These are phyloP conservation scores for Pezicula rhizophila DNA, from an alignment of 2,329 filamentous ascomycete species.

Conservation along the genomic window DNA sequence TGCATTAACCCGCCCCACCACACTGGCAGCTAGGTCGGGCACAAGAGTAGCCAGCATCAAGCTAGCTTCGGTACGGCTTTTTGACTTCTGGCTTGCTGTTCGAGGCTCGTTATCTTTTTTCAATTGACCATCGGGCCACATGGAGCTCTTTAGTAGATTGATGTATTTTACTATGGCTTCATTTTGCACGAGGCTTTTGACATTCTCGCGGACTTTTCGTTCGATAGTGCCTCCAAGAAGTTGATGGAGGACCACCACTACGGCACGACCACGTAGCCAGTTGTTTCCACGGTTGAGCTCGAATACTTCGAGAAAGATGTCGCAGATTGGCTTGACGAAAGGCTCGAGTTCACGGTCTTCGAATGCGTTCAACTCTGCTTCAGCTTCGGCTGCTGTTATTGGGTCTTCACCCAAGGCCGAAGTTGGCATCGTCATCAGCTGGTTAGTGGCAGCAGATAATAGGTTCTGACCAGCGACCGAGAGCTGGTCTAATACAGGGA, in stretches of 20 bases:
- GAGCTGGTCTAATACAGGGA: slow-evolving; percentile 89
- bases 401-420: slow-evolving; percentile 41
- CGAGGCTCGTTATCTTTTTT: slow-evolving; percentile 47
- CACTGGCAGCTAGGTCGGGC: slow-evolving; percentile 85
- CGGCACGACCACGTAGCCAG: slow-evolving; percentile 91
- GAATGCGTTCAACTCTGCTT: slow-evolving; percentile 89
- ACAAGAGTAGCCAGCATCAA: slow-evolving; percentile 84
- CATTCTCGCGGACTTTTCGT: slow-evolving; percentile 83
- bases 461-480: slow-evolving; percentile 89
- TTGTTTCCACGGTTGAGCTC: slow-evolving; percentile 93
- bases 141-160: slow-evolving; percentile 60
- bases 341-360: slow-evolving; percentile 85
- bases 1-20: slow-evolving; percentile 88
- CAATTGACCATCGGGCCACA: slow-evolving; percentile 73
- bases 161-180: slow-evolving; percentile 75
- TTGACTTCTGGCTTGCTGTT: slow-evolving; percentile 66
- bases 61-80: slow-evolving; percentile 79
- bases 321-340: slow-evolving; percentile 97
- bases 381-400: slow-evolving; percentile 64
- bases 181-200: slow-evolving; percentile 68
- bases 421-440: slow-evolving; percentile 52
- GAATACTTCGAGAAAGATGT: slow-evolving; percentile 93
- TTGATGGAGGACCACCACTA: slow-evolving; percentile 94
- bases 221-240: slow-evolving; percentile 94
- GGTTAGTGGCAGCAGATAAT: slow-evolving; percentile 67